Evolutionary conservation across 805 yeast species (phyloP).

Genomic region (Metschnikowia lachancei): DNA sequence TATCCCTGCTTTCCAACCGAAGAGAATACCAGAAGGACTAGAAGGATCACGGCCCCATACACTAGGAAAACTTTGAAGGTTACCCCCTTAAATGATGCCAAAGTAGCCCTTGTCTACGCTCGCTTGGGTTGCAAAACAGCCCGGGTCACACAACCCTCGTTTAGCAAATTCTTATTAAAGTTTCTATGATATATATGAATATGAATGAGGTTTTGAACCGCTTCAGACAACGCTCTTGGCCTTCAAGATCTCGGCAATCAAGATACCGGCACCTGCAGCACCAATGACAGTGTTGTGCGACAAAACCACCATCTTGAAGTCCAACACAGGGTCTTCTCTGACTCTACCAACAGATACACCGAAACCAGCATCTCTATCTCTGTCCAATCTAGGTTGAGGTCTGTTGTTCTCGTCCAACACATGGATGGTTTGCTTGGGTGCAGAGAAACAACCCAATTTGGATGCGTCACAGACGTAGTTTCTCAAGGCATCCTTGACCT

Average conservation of each 20-base stretch:
- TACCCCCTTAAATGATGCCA: too few relatives aligned
- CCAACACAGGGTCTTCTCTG: conserved; percentile 90
- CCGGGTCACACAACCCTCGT: too few relatives aligned
- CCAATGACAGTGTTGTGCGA: conserved; percentile 97
- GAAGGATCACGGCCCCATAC: too few relatives aligned
- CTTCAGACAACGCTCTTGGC: conserved; percentile 69
- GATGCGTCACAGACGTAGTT: conserved; percentile 83
- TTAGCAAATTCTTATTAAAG: too few relatives aligned
- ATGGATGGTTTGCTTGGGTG: conserved; percentile 89
- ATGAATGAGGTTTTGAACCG: neutral
- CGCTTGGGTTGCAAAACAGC: too few relatives aligned
- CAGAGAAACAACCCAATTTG: conserved; percentile 78
- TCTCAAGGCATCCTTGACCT: conserved; percentile 65
- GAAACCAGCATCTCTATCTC: conserved; percentile 90
- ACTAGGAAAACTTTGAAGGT: too few relatives aligned
- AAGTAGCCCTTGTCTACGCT: too few relatives aligned
- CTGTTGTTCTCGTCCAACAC: conserved; percentile 88
- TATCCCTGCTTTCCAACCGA: too few relatives aligned
- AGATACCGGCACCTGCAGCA: conserved; percentile 97
- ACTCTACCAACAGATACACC: conserved; percentile 94
- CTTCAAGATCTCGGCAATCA: conserved; percentile 86
- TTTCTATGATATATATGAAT: too few relatives aligned
- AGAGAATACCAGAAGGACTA: too few relatives aligned
- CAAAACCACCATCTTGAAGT: conserved; percentile 93
- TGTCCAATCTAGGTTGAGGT: conserved; percentile 97